Percentiles rank a stretch among this genome's conserved stretches.
Evolutionary conservation across 345 rosid species (phyloP).

Genomic region (Eucalyptus victrix): DNA sequence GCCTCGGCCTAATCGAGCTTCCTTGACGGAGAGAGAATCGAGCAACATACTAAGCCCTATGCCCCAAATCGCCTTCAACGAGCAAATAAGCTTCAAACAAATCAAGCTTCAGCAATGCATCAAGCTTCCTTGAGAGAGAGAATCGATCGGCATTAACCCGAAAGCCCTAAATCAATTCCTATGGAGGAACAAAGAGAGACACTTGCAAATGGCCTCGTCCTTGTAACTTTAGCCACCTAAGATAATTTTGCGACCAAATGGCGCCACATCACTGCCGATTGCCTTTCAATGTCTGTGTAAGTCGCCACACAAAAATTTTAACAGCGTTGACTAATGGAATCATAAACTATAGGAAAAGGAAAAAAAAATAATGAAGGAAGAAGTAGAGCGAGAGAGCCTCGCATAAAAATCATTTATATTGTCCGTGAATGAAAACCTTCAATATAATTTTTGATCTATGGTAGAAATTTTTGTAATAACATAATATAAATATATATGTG

Average conservation of each 20-base stretch:
- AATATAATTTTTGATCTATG: too few relatives aligned
- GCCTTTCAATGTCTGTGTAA: fast-evolving
- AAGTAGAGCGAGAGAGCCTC: neutral
- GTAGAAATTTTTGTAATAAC: too few relatives aligned
- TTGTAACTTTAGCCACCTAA: neutral
- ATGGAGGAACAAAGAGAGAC: neutral
- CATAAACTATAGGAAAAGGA: too few relatives aligned
- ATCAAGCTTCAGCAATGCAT: neutral
- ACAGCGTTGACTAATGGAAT: too few relatives aligned
- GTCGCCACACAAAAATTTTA: fast-evolving
- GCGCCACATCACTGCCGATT: neutral
- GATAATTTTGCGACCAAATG: neutral
- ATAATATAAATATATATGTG: too few relatives aligned
- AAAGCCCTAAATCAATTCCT: too few relatives aligned
- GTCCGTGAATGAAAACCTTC: neutral
- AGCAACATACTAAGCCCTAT: neutral
- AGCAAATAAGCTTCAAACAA: neutral
- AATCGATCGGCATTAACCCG: neutral
- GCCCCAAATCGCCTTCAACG: neutral
- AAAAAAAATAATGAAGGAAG: neutral
- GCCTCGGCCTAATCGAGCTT: neutral
- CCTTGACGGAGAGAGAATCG: neutral
- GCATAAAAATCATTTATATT: too few relatives aligned
- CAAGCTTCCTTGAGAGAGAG: neutral
- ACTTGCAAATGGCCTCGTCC: neutral